Base-by-base conservation (phyloP, 257 asterid species). In the Gentiana macrophylla region DNA sequence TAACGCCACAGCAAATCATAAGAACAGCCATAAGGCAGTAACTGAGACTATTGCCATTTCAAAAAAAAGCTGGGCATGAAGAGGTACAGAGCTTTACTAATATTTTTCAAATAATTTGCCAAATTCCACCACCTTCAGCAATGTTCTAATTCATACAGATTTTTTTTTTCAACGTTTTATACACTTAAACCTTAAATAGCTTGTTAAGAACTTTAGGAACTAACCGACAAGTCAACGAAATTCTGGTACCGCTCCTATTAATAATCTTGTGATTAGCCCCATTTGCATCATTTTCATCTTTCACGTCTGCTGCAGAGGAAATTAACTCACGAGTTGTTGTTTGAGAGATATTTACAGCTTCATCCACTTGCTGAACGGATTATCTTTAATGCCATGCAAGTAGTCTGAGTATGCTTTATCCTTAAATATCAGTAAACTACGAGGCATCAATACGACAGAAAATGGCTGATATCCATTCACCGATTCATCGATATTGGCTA, bases 351-450 rank as follows among this genome's bases (percentile, higher is more conserved):
- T 91, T 86, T 32, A 82, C 84, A 56, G 86, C 84, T 96, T 71
- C 60, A 15, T 75, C 77, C 67, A 54, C 80, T 68, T 12, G 75
- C 61, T 88, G 98, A 67, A 68, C 70, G 63, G 88, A 33, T 70
- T 54, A 71, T 87, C 95, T 65, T 79, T 79, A 57, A 87, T 85
- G 38, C 97, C 94, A 37, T 92, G 98, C 89, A 88, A 75, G 80
- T 81, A 92, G 46, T 77, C 98, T 86, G 91, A 74, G 73, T 92
- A 92, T 1, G 80, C 97, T 68, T 71, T 70, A 55, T 85, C 98
- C 73, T 83, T 92, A 65, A 92, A 85, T 75, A 87, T 77, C 61
- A 92, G 79, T 74, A 92, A 76, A 82, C 98, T 88, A 58, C 86
- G 85, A 65, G 98, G 94, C 93, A 81, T 80, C 76, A 92, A 66